Percentiles rank a stretch among this genome's conserved stretches.
These are phyloP conservation scores for Colletotrichum noveboracense DNA, from an alignment of 2,329 filamentous ascomycete genomes.

Conservation along the genomic window DNA sequence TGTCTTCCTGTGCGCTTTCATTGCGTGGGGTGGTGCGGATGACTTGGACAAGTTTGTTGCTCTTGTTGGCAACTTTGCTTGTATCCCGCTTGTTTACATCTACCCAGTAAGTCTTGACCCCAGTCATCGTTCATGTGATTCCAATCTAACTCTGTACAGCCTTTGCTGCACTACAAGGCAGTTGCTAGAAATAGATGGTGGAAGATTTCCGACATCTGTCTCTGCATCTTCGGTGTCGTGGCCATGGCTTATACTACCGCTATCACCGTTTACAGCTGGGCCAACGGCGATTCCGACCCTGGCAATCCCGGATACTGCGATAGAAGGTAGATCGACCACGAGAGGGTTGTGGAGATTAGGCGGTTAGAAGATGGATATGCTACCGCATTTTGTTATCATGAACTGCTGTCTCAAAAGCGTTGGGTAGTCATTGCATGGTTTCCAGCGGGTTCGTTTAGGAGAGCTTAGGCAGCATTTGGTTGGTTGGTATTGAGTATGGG, in stretches of 20 bases:
- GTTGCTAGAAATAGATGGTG: constrained; percentile 74
- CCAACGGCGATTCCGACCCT: constrained; percentile 55
- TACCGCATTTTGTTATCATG: not conserved
- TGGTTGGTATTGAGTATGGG: not conserved
- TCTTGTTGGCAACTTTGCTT: constrained; percentile 75
- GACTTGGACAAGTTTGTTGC: constrained; percentile 86
- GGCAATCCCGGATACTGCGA: constrained; percentile 61
- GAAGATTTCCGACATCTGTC: constrained; percentile 72
- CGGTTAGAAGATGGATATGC: not conserved
- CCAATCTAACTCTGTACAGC: constrained; percentile 59
- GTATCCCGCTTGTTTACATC: constrained; percentile 81
- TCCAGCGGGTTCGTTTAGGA: constrained; percentile 13
- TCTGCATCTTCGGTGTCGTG: constrained; percentile 82
- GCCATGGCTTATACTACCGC: constrained; percentile 93
- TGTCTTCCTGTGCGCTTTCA: constrained; percentile 81
- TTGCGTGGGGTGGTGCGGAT: constrained; percentile 92
- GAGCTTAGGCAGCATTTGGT: constrained; percentile 6
- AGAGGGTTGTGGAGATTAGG: not conserved
- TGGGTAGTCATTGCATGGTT: constrained; percentile 17
- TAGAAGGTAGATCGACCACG: constrained; percentile 27
- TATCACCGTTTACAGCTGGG: constrained; percentile 88
- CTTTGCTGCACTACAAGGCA: constrained; percentile 85
- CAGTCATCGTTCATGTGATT: not conserved
- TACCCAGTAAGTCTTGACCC: constrained; percentile 78
- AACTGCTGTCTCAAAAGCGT: constrained; percentile 13